Conservation (phyloP, 2,329 filamentous ascomycete genomes). For the Pseudocercospora crystallina region DNA sequence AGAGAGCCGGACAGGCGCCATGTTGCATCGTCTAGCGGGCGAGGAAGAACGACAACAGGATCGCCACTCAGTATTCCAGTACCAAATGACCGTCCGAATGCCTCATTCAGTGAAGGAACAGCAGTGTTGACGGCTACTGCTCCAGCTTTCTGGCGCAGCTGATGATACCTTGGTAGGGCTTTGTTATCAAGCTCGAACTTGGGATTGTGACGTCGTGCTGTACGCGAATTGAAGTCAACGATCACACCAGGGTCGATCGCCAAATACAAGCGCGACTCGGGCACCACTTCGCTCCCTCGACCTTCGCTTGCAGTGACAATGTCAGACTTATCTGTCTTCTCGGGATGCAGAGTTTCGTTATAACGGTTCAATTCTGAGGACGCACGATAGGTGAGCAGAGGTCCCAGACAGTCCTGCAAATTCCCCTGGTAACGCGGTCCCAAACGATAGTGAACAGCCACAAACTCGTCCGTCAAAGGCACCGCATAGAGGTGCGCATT, state of each 20-base stretch:
- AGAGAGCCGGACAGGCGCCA: slow-evolving; percentile 94
- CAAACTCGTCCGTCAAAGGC: slow-evolving; percentile 81
- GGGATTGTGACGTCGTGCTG: slow-evolving; percentile 3
- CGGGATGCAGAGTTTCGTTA: slow-evolving; percentile 86
- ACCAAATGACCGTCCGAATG: slow-evolving; percentile 76
- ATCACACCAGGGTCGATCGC: slow-evolving; percentile 80
- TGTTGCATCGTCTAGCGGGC: slow-evolving; percentile 83
- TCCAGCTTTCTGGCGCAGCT: slow-evolving; percentile 70
- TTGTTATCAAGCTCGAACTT: slow-evolving; percentile 51
- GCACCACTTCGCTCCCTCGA: slow-evolving; percentile 77
- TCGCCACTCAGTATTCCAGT: slow-evolving; percentile 79
- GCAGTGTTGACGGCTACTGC: slow-evolving; percentile 85
- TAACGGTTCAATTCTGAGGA: slow-evolving; percentile 87
- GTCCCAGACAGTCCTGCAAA: slow-evolving; percentile 92
- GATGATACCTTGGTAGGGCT: slow-evolving; percentile 50
- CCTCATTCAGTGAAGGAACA: slow-evolving; percentile 82
- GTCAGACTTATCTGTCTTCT: slow-evolving; percentile 87
- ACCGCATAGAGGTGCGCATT: slow-evolving; percentile 88
- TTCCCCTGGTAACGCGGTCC: slow-evolving; percentile 92
- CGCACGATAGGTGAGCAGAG: slow-evolving; percentile 93
- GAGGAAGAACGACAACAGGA: slow-evolving; percentile 77
- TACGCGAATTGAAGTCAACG: slow-evolving; percentile 65
- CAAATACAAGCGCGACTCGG: slow-evolving; percentile 77
- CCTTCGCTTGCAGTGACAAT: slow-evolving; percentile 85
- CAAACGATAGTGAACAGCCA: slow-evolving; percentile 86